A percentile compares a stretch with the other conserved stretches of the same genome.
Conservation (phyloP, 2,329 filamentous ascomycete genomes). For the Trichoderma polysporum region DNA sequence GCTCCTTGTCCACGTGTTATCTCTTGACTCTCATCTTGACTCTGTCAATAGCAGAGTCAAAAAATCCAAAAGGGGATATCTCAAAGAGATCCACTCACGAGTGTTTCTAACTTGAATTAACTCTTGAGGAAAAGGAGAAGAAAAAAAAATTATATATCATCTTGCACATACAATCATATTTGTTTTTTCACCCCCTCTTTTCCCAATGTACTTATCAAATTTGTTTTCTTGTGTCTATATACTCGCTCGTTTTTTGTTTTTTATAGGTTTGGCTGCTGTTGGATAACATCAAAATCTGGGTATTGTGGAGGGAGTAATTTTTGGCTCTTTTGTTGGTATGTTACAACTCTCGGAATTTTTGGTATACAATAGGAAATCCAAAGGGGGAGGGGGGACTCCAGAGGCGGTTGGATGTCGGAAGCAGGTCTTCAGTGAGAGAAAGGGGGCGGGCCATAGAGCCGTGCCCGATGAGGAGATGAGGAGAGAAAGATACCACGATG, state of each 20-base stretch:
- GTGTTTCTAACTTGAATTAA: background rate
- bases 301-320: background rate
- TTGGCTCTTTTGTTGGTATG: constrained; percentile 8
- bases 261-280: constrained; percentile 8
- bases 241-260: constrained; percentile 18
- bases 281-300: constrained; percentile 15
- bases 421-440: constrained; percentile 18
- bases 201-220: constrained; percentile 25
- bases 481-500: constrained; percentile 17
- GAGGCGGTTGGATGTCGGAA: constrained; percentile 6
- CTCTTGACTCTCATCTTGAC: background rate
- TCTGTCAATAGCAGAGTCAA: background rate
- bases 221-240: constrained; percentile 23
- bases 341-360: background rate
- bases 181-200: background rate
- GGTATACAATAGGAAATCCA: constrained; percentile 1
- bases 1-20: background rate
- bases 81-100: background rate
- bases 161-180: constrained; percentile 14
- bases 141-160: background rate
- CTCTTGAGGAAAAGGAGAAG: background rate
- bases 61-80: background rate
- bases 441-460: background rate
- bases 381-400: background rate
- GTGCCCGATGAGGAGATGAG: constrained; percentile 10